A percentile compares a stretch with the other conserved stretches of the same genome.
Conservation (phyloP, 495 filamentous ascomycete species). For the Beverwykella pulmonaria region DNA sequence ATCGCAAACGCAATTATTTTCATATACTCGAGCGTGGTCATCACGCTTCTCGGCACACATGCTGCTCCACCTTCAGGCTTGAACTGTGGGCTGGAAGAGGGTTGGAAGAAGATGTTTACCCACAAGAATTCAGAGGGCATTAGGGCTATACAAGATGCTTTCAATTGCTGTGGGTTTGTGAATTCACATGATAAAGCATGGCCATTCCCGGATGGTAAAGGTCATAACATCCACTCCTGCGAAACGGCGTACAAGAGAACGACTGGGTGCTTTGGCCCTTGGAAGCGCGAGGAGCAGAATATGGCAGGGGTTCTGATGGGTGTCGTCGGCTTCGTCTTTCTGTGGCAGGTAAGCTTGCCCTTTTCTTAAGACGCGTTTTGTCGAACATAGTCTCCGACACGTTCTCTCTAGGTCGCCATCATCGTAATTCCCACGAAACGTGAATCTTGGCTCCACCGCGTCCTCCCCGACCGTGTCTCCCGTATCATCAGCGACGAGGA, state of each 20-base stretch:
- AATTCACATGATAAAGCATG: conserved; percentile 59
- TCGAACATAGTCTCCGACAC: background rate
- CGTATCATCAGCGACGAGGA: conserved; percentile 25
- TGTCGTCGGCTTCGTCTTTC: conserved; percentile 41
- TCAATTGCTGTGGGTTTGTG: conserved; percentile 67
- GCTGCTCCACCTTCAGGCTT: conserved; percentile 52
- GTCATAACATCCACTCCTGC: conserved; percentile 35
- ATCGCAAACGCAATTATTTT: conserved; percentile 53
- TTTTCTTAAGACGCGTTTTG: too few relatives aligned
- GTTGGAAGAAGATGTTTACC: conserved; percentile 57
- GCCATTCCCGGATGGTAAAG: conserved; percentile 55
- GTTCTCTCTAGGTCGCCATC: conserved; percentile 18
- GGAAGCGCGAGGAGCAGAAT: conserved; percentile 43
- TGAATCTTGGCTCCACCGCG: conserved; percentile 19
- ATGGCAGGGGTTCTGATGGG: conserved; percentile 43
- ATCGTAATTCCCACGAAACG: conserved; percentile 17
- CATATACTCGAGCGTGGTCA: conserved; percentile 52
- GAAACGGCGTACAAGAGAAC: conserved; percentile 34
- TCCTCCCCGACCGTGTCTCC: conserved; percentile 27
- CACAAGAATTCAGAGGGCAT: conserved; percentile 56
- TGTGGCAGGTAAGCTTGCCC: conserved; percentile 42
- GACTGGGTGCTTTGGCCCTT: conserved; percentile 32
- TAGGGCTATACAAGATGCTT: conserved; percentile 62
- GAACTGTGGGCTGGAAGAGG: conserved; percentile 55
- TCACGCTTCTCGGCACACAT: conserved; percentile 60